Conservation (phyloP, 768 basidiomycete genomes). For the Punctularia strigosozonata region DNA sequence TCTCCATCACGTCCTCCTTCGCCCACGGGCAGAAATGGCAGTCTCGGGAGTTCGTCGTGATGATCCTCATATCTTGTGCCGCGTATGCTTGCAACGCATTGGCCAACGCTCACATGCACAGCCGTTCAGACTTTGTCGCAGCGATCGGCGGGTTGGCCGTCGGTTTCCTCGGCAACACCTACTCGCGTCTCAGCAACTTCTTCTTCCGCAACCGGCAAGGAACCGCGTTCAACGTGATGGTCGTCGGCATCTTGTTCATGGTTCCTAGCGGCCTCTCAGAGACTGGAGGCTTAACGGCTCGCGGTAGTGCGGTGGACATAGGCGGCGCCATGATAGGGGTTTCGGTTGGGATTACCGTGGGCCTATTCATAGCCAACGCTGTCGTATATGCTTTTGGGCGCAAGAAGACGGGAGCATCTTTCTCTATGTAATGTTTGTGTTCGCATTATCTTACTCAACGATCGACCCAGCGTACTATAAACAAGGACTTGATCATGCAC, state of each 20-base stretch:
- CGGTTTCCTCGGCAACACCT: constrained; percentile 64
- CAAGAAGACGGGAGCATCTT: constrained; percentile 75
- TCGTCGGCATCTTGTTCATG: constrained; percentile 77
- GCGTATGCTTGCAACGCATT: constrained; percentile 69
- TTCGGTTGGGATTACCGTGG: constrained; percentile 80
- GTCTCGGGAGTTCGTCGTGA: constrained; percentile 61
- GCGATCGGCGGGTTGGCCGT: constrained; percentile 75
- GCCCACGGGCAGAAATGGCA: constrained; percentile 64
- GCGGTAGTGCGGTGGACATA: constrained; percentile 70
- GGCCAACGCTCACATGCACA: constrained; percentile 74
- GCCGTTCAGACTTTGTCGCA: constrained; percentile 70
- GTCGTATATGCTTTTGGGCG: constrained; percentile 78
- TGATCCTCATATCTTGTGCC: constrained; percentile 74
- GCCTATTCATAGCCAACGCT: constrained; percentile 76
- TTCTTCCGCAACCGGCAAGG: constrained; percentile 74
- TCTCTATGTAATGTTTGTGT: constrained; percentile 80
- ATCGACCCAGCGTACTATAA: too few relatives aligned
- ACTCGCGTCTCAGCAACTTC: constrained; percentile 58
- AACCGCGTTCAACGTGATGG: constrained; percentile 84
- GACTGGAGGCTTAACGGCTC: constrained; percentile 76
- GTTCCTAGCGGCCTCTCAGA: constrained; percentile 80
- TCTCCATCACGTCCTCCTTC: constrained; percentile 58
- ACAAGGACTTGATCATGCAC: too few relatives aligned
- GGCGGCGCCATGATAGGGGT: constrained; percentile 84
- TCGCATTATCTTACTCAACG: too few relatives aligned